phyloP scores from a whole-genome alignment of 2,329 filamentous ascomycete species.

The Fusarium nanum region DNA sequence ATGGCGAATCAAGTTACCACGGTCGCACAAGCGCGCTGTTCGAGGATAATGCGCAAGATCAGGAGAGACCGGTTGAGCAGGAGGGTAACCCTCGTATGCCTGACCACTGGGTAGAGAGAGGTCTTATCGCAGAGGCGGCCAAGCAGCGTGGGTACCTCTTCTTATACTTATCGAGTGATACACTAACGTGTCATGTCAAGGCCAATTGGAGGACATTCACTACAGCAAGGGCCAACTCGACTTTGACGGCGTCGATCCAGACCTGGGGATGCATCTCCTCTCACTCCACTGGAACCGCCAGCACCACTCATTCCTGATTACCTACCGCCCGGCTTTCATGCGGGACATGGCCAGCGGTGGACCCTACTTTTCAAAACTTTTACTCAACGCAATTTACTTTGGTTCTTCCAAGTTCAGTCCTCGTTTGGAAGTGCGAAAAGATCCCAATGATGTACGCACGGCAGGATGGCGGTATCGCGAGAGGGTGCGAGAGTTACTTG shows the following conservation, averaged over 20 bases:
- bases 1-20: conserved; percentile 59
- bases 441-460: conserved; percentile 59
- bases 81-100: conserved; percentile 45
- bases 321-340: conserved; percentile 66
- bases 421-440: conserved; percentile 57
- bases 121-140: conserved; percentile 48
- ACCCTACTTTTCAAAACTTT: conserved; percentile 67
- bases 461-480: conserved; percentile 61
- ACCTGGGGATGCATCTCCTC: conserved; percentile 63
- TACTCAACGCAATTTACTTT: conserved; percentile 67
- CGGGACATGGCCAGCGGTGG: conserved; percentile 64
- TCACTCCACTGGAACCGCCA: conserved; percentile 66
- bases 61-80: conserved; percentile 39
- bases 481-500: conserved; percentile 60
- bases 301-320: conserved; percentile 58
- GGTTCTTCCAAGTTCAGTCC: conserved; percentile 57
- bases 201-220: conserved; percentile 62
- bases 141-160: conserved; percentile 35
- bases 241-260: conserved; percentile 66
- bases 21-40: conserved; percentile 62
- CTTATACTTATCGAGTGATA: conserved; percentile 40
- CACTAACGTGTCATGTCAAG: conserved; percentile 35
- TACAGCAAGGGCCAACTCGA: conserved; percentile 60
- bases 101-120: conserved; percentile 57
- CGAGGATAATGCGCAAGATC: conserved; percentile 49